Percentiles rank a stretch among this genome's conserved stretches.
Evolutionary conservation across 116 monocot species (phyloP).

Genomic region (Dioscorea cayenensis): DNA sequence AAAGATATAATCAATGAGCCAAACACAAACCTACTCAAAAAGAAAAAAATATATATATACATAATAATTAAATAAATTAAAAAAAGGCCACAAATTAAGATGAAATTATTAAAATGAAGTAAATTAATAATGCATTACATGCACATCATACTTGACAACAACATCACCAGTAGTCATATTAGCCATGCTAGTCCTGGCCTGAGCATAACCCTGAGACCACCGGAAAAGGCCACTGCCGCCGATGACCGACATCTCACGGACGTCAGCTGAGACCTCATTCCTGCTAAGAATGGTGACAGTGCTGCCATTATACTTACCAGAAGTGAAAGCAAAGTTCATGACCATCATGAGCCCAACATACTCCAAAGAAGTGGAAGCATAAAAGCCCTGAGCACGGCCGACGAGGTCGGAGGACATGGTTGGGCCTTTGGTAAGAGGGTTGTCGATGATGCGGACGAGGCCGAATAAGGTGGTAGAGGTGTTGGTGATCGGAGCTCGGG

Average conservation of each 20-base stretch:
- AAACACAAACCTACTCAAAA: too few species aligned
- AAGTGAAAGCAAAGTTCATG: constrained; percentile 28
- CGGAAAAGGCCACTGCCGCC: constrained; percentile 32
- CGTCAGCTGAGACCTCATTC: constrained; percentile 5
- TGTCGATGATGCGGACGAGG: not conserved
- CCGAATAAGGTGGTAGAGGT: too few species aligned
- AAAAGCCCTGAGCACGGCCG: constrained; percentile 33
- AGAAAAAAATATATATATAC: too few species aligned
- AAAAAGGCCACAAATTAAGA: too few species aligned
- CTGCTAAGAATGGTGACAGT: constrained; percentile 21
- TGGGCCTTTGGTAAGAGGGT: too few species aligned
- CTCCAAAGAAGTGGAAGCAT: constrained; percentile 11
- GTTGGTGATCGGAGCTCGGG: too few species aligned
- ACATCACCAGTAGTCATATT: constrained; percentile 9
- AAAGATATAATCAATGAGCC: too few species aligned
- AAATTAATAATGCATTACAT: constrained; percentile 20
- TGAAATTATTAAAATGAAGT: too few species aligned
- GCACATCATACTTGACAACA: too few species aligned
- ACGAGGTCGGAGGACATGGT: constrained; percentile 21
- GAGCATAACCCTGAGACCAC: constrained; percentile 25
- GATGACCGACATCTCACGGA: constrained; percentile 30
- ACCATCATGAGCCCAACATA: constrained; percentile 25
- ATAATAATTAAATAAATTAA: too few species aligned
- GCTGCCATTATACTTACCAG: constrained; percentile 27
- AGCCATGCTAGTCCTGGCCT: constrained; percentile 6